Evolutionary conservation across 1,284 basidiomycete genomes (phyloP), one percentile per base, ranked within the genome.

Genomic region (Moesziomyces antarcticus): DNA sequence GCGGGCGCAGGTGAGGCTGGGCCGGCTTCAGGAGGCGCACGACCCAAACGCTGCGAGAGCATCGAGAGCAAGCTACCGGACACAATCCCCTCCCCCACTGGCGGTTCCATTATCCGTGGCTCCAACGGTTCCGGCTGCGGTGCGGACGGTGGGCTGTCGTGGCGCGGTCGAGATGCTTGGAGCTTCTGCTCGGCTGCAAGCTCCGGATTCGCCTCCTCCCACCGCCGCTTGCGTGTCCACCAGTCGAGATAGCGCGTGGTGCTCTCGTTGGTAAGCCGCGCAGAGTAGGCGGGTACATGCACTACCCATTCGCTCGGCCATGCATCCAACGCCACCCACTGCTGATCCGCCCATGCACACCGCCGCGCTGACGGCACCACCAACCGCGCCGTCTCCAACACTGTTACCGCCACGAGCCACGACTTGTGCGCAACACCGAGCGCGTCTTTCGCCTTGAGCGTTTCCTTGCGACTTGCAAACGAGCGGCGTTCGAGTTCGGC

Each of bases 241-340:
- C 72, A 74, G 1, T 74, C 67, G 16, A 74, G 21, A 24, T 70
- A 74, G 16, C 43, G n/a, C 11, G 59, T 53, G n/a, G 67, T 70
- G 22, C 50, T 56, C 24, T 74, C 72, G 47, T 74, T 74, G 10
- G 56, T 59, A 56, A 74, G 41, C 5, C 67, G 44, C 2, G 56
- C 46, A 20, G 67, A 70, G 42, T 63, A 62, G 0, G 52, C 46
- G 16, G 67, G 62, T 9, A 74, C 54, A 1, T 60, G 3, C 10
- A 71, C 30, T 4, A n/a, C 16, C 71, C 71, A 73, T 8, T 58
- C 53, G 2, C 20, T 20, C 0, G 61, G 61, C 14, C 43, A 65
- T 2, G 6, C 9, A 1, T 40, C 7, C 30, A 73, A 24, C 1
- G 24, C 20, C 4, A 62, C 9, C 21, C 20, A 27, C 9, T 43